A percentile compares a stretch with the other conserved stretches of the same genome.
Evolutionary conservation across 106 monocot species (phyloP).

Genomic region (Dioscorea alata): DNA sequence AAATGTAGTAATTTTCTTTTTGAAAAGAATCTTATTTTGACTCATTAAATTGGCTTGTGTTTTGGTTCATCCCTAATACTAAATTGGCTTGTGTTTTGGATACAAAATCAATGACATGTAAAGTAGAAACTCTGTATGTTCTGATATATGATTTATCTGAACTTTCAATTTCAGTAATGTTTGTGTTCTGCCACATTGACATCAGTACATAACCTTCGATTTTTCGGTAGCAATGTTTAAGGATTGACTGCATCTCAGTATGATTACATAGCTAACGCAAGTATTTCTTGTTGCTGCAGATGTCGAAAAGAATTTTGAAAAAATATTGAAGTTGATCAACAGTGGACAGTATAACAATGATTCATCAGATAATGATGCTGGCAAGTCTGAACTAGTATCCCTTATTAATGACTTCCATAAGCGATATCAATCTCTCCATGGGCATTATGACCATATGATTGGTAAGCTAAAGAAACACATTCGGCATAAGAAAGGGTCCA

Average conservation of each 20-base stretch:
- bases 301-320: constrained; percentile 33
- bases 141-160: no score
- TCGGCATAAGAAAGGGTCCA: constrained; percentile 9
- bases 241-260: neutral
- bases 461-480: constrained; percentile 24
- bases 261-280: neutral
- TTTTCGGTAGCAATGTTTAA: no score
- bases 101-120: no score
- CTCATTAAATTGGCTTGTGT: no score
- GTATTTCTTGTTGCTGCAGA: constrained; percentile 30
- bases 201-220: no score
- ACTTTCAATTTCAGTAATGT: no score
- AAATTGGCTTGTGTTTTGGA: no score
- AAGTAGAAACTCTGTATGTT: no score
- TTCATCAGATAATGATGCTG: constrained; percentile 7
- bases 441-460: constrained; percentile 31
- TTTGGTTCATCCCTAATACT: no score
- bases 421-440: constrained; percentile 28
- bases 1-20: no score
- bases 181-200: no score
- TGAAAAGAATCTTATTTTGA: no score
- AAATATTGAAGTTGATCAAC: constrained; percentile 26
- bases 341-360: constrained; percentile 8
- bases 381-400: constrained; percentile 20
- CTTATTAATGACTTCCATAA: constrained; percentile 29